Percentiles rank a stretch among this genome's conserved stretches.
Evolutionary conservation across 2,329 filamentous ascomycete genomes (phyloP).

Genomic region (Monilinia polystroma): DNA sequence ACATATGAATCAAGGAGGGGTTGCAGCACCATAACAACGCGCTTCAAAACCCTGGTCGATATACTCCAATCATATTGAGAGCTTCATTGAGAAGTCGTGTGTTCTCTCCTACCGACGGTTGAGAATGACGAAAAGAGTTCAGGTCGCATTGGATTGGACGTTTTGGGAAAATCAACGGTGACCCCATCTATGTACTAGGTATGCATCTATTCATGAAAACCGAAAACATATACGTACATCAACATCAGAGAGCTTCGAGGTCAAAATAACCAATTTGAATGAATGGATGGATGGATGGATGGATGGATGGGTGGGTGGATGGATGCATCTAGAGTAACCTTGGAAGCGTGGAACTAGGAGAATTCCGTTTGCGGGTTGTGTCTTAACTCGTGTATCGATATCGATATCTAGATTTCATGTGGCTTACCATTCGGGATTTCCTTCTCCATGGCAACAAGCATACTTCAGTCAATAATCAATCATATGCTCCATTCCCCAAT

Average conservation of each 20-base stretch:
- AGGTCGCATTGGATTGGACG: background rate
- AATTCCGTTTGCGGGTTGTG: background rate
- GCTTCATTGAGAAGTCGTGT: no score
- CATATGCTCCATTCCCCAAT: background rate
- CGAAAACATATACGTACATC: no score
- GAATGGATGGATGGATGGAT: background rate
- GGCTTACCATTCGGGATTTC: constrained; percentile 8
- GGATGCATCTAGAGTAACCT: constrained; percentile 5
- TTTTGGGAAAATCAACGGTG: background rate
- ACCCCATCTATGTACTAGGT: no score
- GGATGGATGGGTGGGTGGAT: background rate
- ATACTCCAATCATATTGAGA: no score
- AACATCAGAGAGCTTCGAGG: no score
- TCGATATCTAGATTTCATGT: constrained; percentile 3
- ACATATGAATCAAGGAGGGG: constrained; percentile 1
- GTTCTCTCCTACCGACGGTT: no score
- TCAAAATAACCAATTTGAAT: no score
- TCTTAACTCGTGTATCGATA: background rate
- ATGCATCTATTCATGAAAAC: no score
- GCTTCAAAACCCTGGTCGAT: no score
- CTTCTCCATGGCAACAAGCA: background rate
- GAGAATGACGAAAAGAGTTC: no score
- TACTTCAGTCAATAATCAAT: background rate
- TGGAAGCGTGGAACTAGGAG: background rate
- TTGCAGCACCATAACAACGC: background rate